Evolutionary conservation across 2,329 filamentous ascomycete genomes (phyloP).

Genomic region (Botrytis porri): DNA sequence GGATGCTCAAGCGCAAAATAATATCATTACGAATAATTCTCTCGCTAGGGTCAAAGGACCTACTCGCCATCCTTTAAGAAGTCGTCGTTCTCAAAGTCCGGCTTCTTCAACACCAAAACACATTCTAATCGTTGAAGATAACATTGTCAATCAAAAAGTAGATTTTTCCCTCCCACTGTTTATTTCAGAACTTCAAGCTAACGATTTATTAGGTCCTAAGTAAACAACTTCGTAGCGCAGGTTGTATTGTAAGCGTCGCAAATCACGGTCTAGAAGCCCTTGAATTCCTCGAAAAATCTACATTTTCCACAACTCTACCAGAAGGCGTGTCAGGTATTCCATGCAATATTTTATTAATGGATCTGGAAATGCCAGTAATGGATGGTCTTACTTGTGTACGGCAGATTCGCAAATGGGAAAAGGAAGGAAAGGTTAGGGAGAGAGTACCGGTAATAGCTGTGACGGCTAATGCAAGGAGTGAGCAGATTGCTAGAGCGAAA

Average conservation of each 20-base stretch:
- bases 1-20: conserved; percentile 12
- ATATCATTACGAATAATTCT: conserved; percentile 9
- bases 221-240: conserved; percentile 49
- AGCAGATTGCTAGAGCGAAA: conserved; percentile 30
- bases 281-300: conserved; percentile 36
- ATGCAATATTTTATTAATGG: conserved; percentile 66
- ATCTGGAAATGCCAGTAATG: conserved; percentile 73
- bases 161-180: not conserved
- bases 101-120: conserved; percentile 24
- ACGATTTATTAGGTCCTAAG: conserved; percentile 48
- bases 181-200: not conserved
- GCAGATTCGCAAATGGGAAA: conserved; percentile 57
- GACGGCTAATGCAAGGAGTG: conserved; percentile 34
- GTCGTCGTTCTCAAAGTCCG: conserved; percentile 4
- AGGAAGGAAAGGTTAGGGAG: conserved; percentile 49
- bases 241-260: conserved; percentile 45
- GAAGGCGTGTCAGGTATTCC: conserved; percentile 34
- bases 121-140: conserved; percentile 58
- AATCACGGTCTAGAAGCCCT: conserved; percentile 57
- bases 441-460: conserved; percentile 40
- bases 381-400: conserved; percentile 66
- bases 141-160: conserved; percentile 48
- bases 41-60: conserved; percentile 11
- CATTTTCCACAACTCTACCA: conserved; percentile 29
- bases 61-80: not conserved